Conservation (phyloP, 495 filamentous ascomycete species). For the Chaetomium fimeti region DNA sequence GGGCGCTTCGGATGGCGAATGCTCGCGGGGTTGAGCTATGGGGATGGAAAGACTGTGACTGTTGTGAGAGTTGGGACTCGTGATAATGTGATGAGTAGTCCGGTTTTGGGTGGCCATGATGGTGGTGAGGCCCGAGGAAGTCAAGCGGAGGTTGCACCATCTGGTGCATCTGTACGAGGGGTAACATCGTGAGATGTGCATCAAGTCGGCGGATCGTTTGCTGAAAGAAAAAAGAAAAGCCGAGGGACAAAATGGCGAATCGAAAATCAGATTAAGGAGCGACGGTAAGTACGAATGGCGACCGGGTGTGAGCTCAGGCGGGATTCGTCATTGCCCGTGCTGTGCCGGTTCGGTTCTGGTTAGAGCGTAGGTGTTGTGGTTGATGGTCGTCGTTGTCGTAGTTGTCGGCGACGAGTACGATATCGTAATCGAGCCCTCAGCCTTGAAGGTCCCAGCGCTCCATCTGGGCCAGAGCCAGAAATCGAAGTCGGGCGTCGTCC, state of each 20-base stretch:
- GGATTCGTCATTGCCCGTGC: conserved; percentile 38
- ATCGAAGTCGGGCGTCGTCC: conserved; percentile 22
- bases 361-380: conserved; percentile 37
- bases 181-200: conserved; percentile 41
- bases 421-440: conserved; percentile 18
- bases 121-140: conserved; percentile 33
- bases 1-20: conserved; percentile 45
- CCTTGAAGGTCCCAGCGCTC: conserved; percentile 33
- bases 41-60: conserved; percentile 22
- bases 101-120: conserved; percentile 35
- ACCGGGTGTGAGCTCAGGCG: conserved; percentile 15
- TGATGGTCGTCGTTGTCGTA: conserved; percentile 26
- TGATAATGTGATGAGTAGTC: conserved; percentile 33
- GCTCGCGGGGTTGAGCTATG: conserved; percentile 34
- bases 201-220: conserved; percentile 1
- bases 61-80: conserved; percentile 22
- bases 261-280: conserved; percentile 22
- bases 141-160: conserved; percentile 49
- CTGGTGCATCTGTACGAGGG: conserved; percentile 50
- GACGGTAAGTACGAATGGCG: conserved; percentile 15
- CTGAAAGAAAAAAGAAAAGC: not conserved
- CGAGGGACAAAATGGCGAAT: conserved; percentile 8
- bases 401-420: conserved; percentile 4
- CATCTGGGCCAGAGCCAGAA: conserved; percentile 17
- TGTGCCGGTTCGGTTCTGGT: conserved; percentile 10